A percentile compares a stretch with the other conserved stretches of the same genome.
Conservation (phyloP, 345 rosid species). For the Isatis tinctoria region DNA sequence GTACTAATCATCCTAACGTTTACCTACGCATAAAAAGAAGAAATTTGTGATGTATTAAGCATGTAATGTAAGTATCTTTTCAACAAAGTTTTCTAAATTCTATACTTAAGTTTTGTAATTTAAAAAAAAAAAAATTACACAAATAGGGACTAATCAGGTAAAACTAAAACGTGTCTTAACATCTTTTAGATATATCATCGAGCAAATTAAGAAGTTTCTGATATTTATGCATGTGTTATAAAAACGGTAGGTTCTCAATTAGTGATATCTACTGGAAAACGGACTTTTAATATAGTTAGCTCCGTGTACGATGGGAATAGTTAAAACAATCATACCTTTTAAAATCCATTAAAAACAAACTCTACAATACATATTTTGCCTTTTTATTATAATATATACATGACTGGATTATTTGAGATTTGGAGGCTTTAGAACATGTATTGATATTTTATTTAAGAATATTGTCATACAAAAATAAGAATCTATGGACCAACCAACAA, state of each 20-base stretch:
- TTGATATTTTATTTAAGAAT: not conserved
- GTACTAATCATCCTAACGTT: not conserved
- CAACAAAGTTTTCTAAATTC: not conserved
- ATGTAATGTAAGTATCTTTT: not conserved
- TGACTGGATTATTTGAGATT: conserved; percentile 1
- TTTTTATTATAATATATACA: not conserved
- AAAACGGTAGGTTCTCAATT: not conserved
- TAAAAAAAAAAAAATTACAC: too few relatives aligned
- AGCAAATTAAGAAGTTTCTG: not conserved
- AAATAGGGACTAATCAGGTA: not conserved
- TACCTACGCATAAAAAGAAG: not conserved
- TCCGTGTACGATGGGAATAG: not conserved
- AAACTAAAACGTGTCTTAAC: not conserved
- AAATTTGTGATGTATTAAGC: not conserved
- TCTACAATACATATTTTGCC: conserved; percentile 21
- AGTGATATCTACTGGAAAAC: not conserved
- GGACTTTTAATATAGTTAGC: not conserved
- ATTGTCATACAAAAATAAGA: not conserved
- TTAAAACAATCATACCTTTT: not conserved
- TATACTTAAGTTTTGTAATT: conserved; percentile 1
- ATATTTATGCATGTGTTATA: not conserved
- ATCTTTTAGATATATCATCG: not conserved
- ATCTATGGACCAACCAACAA: conserved; percentile 23
- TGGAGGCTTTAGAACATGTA: conserved; percentile 5
- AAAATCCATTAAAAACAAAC: not conserved